phyloP scores from a whole-genome alignment of 441 rosid species.

The Populus hybrid region DNA sequence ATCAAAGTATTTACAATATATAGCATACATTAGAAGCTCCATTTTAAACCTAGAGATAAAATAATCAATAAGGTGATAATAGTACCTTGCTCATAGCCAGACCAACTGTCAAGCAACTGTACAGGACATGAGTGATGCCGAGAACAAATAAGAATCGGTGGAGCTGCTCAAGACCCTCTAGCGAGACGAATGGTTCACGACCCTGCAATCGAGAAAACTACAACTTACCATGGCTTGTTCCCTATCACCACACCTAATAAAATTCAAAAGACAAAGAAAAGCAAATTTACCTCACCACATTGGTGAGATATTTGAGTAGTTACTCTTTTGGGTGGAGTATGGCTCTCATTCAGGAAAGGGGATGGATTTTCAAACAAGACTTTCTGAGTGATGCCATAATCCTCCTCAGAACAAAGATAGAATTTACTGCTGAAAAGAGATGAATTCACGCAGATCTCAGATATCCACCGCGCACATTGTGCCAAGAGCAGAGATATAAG shows the following conservation, averaged over 20 bases:
- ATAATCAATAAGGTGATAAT: not conserved
- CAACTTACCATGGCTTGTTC: not conserved
- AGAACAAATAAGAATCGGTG: conserved; percentile 88
- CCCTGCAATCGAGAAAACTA: conserved; percentile 51
- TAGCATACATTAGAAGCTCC: too few species aligned
- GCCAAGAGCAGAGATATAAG: conserved; percentile 87
- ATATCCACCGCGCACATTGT: conserved; percentile 89
- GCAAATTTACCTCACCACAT: conserved; percentile 65
- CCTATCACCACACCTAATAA: not conserved
- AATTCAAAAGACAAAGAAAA: not conserved
- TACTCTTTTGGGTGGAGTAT: conserved; percentile 53
- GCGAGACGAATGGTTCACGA: conserved; percentile 84
- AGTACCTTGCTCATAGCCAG: conserved; percentile 92
- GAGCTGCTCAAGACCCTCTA: conserved; percentile 86
- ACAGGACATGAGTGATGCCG: conserved; percentile 85
- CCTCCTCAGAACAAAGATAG: conserved; percentile 74
- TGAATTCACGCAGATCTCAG: conserved; percentile 84
- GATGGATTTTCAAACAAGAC: conserved; percentile 33
- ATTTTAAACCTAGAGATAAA: too few species aligned
- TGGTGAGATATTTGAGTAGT: conserved; percentile 42
- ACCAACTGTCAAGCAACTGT: conserved; percentile 87
- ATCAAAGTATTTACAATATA: too few species aligned
- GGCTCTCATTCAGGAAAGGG: conserved; percentile 42
- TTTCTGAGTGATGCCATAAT: conserved; percentile 40
- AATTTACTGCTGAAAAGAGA: conserved; percentile 84